These are phyloP conservation scores for Parastagonospora nodorum DNA, from an alignment of 2,329 filamentous ascomycete genomes.

Conservation along the genomic window DNA sequence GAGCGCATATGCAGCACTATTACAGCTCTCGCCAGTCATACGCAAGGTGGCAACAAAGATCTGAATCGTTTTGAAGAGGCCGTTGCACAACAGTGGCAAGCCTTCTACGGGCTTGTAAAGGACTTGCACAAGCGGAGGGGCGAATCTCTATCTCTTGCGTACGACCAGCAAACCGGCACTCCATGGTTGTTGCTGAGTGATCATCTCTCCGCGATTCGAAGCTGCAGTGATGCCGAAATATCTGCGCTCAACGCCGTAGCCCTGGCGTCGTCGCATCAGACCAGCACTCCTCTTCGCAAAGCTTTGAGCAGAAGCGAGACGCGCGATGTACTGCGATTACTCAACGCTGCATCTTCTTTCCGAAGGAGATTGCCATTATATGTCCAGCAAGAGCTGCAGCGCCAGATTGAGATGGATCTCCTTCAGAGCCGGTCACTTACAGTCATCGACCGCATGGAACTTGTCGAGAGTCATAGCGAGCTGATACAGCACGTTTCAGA, in stretches of 20 bases:
- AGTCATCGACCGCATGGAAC: slow-evolving; percentile 71
- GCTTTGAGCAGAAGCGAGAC: slow-evolving; percentile 37
- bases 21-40: slow-evolving; percentile 69
- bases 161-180: slow-evolving; percentile 72
- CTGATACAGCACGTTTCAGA: slow-evolving; percentile 82
- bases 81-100: slow-evolving; percentile 83
- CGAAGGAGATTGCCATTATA: slow-evolving; percentile 71
- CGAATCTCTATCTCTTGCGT: slow-evolving; percentile 77
- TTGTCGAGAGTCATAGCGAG: slow-evolving; percentile 77
- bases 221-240: slow-evolving; percentile 78
- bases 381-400: slow-evolving; percentile 69
- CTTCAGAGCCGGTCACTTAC: slow-evolving; percentile 69
- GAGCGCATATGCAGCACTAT: slow-evolving; percentile 78
- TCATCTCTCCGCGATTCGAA: slow-evolving; percentile 75
- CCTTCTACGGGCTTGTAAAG: slow-evolving; percentile 82
- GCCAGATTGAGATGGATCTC: slow-evolving; percentile 72
- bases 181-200: slow-evolving; percentile 87
- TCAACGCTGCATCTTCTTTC: slow-evolving; percentile 73
- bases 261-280: slow-evolving; percentile 35
- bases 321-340: slow-evolving; percentile 64
- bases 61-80: slow-evolving; percentile 75
- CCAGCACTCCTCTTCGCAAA: slow-evolving; percentile 28
- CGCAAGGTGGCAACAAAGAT: slow-evolving; percentile 69
- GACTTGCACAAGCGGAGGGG: slow-evolving; percentile 86
- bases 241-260: slow-evolving; percentile 69